A percentile compares a stretch with the other conserved stretches of the same genome.
phyloP scores from a whole-genome alignment of 495 filamentous ascomycete genomes.

The Neurospora tetrasperma region DNA sequence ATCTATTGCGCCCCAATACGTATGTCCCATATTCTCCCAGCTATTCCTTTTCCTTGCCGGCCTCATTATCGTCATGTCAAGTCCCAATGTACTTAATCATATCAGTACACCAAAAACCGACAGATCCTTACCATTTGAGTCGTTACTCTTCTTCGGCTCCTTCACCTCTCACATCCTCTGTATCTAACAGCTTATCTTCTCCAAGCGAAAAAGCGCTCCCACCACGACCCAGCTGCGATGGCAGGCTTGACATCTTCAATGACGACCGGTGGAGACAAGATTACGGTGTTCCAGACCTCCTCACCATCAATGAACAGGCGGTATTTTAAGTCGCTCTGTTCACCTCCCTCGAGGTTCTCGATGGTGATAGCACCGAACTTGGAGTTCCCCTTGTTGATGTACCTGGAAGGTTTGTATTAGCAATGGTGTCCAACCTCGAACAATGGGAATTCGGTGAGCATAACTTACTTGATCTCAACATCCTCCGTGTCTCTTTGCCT shows the following conservation, averaged over 20 bases:
- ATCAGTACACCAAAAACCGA: background rate
- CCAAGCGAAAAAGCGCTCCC: conserved; percentile 24
- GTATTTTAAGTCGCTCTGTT: conserved; percentile 62
- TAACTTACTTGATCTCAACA: conserved; percentile 59
- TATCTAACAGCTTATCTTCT: background rate
- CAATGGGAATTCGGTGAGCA: background rate
- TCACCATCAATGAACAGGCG: conserved; percentile 71
- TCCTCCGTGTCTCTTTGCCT: conserved; percentile 67
- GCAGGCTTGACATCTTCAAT: conserved; percentile 9
- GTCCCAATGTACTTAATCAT: background rate
- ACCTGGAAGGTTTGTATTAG: conserved; percentile 34
- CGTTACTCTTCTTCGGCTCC: background rate
- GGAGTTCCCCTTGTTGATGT: conserved; percentile 74
- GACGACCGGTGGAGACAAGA: conserved; percentile 39
- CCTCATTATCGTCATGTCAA: background rate
- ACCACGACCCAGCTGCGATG: conserved; percentile 20
- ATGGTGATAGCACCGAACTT: conserved; percentile 92
- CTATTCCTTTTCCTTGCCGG: background rate
- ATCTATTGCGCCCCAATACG: background rate
- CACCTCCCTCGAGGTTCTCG: conserved; percentile 45
- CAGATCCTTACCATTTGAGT: background rate
- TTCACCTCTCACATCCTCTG: background rate
- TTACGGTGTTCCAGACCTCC: conserved; percentile 61
- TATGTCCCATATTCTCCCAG: background rate
- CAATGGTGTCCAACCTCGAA: background rate